Evolutionary conservation across 345 rosid species (phyloP).

Genomic region (Eucalyptus guilfoylei): DNA sequence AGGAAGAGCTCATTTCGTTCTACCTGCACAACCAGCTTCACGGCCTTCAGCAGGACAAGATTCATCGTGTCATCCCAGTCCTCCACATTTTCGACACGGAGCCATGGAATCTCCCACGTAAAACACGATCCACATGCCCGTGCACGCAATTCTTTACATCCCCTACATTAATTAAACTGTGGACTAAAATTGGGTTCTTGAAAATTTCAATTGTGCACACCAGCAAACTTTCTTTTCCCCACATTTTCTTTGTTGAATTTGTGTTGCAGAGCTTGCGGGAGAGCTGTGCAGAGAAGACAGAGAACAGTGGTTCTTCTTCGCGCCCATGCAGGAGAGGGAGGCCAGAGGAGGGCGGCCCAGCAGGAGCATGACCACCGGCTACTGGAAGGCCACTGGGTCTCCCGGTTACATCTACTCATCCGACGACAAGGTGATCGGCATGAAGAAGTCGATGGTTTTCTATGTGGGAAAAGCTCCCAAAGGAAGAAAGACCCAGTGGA

Average conservation of each 20-base stretch:
- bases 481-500: background rate
- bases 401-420: background rate
- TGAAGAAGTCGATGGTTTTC: background rate
- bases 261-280: background rate
- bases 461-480: background rate
- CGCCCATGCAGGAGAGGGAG: background rate
- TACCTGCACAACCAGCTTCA: background rate
- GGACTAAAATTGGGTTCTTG: background rate
- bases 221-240: background rate
- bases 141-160: background rate
- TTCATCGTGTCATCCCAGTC: background rate
- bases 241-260: background rate
- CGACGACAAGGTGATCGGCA: background rate
- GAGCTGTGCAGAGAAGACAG: background rate
- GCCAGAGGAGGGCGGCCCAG: background rate
- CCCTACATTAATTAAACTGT: background rate
- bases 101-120: background rate
- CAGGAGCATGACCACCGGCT: background rate
- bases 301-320: background rate
- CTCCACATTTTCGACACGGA: background rate
- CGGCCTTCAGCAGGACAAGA: background rate
- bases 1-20: background rate
- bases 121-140: background rate
- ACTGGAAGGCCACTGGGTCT: background rate
- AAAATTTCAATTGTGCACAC: background rate